phyloP scores from a whole-genome alignment of 805 yeast genomes.

The Jamesozyma hellenica region DNA sequence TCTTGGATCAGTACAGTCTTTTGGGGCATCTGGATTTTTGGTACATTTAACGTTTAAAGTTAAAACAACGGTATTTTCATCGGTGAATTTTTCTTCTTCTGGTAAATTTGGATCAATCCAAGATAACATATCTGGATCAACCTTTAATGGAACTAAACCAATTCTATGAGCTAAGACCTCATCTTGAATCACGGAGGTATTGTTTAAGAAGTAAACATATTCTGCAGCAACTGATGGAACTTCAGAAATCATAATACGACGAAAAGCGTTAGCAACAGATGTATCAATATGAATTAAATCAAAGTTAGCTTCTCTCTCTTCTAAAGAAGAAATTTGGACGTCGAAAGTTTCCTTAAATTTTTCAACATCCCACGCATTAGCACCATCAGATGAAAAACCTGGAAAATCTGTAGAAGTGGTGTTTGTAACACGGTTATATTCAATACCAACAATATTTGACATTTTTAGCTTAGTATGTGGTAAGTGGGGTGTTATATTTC shows the following conservation, averaged over 20 bases:
- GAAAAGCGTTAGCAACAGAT: slow-evolving; percentile 88
- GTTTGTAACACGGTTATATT: slow-evolving; percentile 83
- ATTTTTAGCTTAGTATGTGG: slow-evolving; percentile 3
- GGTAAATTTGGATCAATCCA: slow-evolving; percentile 69
- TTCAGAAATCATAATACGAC: slow-evolving; percentile 94
- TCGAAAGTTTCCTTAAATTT: slow-evolving; percentile 60
- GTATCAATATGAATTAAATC: slow-evolving; percentile 84
- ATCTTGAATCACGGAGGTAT: slow-evolving; percentile 94
- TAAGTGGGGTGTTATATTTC: background rate
- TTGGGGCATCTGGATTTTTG: slow-evolving; percentile 73
- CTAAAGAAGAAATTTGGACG: slow-evolving; percentile 54
- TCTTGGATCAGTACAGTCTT: slow-evolving; percentile 69
- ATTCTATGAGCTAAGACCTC: slow-evolving; percentile 94
- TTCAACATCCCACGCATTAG: slow-evolving; percentile 74
- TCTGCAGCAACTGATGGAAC: slow-evolving; percentile 96
- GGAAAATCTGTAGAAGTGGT: slow-evolving; percentile 88
- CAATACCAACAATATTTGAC: slow-evolving; percentile 68
- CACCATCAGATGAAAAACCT: slow-evolving; percentile 55
- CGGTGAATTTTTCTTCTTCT: slow-evolving; percentile 66
- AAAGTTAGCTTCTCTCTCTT: slow-evolving; percentile 69
- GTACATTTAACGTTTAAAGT: slow-evolving; percentile 76
- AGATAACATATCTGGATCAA: slow-evolving; percentile 77
- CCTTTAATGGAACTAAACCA: slow-evolving; percentile 82
- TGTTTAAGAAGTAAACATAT: slow-evolving; percentile 79
- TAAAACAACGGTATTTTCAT: slow-evolving; percentile 81